Evolutionary conservation across 1,139 yeast genomes (phyloP), one percentile per base, ranked within the genome.

Genomic region (Sugiyamaella castrensis): DNA sequence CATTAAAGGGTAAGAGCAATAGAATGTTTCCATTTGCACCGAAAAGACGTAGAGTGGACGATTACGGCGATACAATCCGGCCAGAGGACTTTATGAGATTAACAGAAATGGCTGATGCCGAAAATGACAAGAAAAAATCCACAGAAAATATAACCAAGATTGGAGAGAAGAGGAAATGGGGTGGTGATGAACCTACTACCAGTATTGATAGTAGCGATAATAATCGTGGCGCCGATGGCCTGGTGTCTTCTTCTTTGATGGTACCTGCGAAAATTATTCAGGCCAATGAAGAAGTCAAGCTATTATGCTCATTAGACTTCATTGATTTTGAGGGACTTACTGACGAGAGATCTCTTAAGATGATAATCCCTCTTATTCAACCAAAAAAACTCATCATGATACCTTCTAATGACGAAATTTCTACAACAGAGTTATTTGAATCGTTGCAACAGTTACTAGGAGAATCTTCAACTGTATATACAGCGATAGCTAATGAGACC

Each of bases 281-380:
- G 0, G 53, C 53, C 2, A 61, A 66, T 1, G 64, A 70, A 4
- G 72, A 74, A 26, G 66, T 84, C 16, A 71, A 69, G 11, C 70
- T 87, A 4, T 71, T 84, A 53, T 89, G 97, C 67, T 84, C 83
- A 0, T 70, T 91, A 16, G 79, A 88, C 7, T 89, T 74, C 64
- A 80, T 92, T 48, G 98, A 92, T 64, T 74, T 91, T 53, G 80
- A 91, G 12, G 96, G 97, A 11, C 69, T 86, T 19, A 94, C 89
- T 1, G 98, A 92, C 63, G 73, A 84, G 53, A 75, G 97, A 54
- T 91, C 98, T 0, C 70, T 89, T 53, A 77, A 84, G 50, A 81
- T 87, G 68, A 87, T 91, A 53, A 75, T 88, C 39, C 87, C 94
- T 30, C 77, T 86, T 1, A 71, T 92, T 48, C 87, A 87, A 59